Percentiles rank a stretch among this genome's conserved stretches.
Evolutionary conservation across 495 filamentous ascomycete genomes (phyloP).

Genomic region (Hamigera avellanea): DNA sequence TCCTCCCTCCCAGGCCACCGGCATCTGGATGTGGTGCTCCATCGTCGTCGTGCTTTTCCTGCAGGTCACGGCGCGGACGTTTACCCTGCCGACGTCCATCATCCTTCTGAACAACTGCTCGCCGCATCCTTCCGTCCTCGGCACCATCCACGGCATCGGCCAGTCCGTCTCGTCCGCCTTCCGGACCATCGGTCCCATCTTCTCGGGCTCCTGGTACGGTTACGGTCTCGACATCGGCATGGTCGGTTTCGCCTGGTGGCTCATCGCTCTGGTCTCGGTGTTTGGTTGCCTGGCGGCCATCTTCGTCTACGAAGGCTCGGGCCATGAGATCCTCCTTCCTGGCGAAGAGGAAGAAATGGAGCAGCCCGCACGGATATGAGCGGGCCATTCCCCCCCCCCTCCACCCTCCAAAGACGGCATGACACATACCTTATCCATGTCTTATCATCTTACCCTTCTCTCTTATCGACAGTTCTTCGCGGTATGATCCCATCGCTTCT

Average conservation of each 20-base stretch:
- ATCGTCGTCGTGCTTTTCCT: constrained; percentile 58
- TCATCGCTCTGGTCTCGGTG: constrained; percentile 49
- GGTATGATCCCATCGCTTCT: no score
- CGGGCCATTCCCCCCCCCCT: no score
- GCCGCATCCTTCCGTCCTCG: constrained; percentile 69
- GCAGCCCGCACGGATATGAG: not conserved
- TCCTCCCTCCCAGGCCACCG: constrained; percentile 53
- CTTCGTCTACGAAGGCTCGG: constrained; percentile 62
- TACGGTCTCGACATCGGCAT: constrained; percentile 55
- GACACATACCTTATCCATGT: no score
- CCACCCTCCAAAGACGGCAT: no score
- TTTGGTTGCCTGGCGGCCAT: constrained; percentile 49
- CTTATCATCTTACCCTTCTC: no score
- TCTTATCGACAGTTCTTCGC: no score
- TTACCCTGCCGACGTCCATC: constrained; percentile 63
- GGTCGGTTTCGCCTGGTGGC: constrained; percentile 73
- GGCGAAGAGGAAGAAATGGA: constrained; percentile 46
- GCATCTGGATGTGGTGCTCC: constrained; percentile 52
- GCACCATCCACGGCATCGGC: constrained; percentile 72
- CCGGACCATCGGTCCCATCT: constrained; percentile 62
- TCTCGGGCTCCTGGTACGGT: constrained; percentile 63
- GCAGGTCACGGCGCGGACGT: constrained; percentile 70
- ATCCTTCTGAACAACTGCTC: constrained; percentile 79
- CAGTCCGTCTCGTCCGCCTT: constrained; percentile 61
- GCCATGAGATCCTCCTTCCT: constrained; percentile 58